Evolutionary conservation across 2,329 filamentous ascomycete species (phyloP).

Genomic region (Fusarium humuli): DNA sequence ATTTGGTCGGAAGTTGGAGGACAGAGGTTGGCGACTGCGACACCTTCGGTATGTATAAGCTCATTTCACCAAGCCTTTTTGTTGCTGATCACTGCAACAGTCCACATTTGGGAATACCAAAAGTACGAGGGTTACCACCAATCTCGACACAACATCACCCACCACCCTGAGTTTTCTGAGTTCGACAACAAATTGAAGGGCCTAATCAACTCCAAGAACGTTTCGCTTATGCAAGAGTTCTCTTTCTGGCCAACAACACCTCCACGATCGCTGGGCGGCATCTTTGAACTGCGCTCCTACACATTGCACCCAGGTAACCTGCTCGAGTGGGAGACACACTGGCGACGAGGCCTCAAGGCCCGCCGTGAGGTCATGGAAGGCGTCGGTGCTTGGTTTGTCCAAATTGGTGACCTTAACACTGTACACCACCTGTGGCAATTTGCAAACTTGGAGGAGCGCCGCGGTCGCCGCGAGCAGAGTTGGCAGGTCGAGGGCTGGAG

Average conservation of each 20-base stretch:
- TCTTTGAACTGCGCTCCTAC: slow-evolving; percentile 97
- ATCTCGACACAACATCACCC: slow-evolving; percentile 85
- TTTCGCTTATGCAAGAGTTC: slow-evolving; percentile 98
- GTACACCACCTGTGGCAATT: slow-evolving; percentile 99
- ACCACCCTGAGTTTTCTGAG: slow-evolving; percentile 83
- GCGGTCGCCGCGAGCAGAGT: slow-evolving; percentile 89
- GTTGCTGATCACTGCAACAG: slow-evolving; percentile 60
- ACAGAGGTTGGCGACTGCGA: slow-evolving; percentile 98
- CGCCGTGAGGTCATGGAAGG: slow-evolving; percentile 98
- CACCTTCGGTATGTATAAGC: slow-evolving; percentile 79
- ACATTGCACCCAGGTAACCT: slow-evolving; percentile 95
- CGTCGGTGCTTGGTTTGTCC: slow-evolving; percentile 97
- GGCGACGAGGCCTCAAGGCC: slow-evolving; percentile 90
- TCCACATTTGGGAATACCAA: slow-evolving; percentile 99
- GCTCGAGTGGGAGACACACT: slow-evolving; percentile 98
- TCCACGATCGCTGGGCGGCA: slow-evolving; percentile 86
- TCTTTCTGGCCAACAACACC: slow-evolving; percentile 98
- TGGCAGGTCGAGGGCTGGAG: slow-evolving; percentile 97
- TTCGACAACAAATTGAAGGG: slow-evolving; percentile 88
- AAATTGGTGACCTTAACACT: slow-evolving; percentile 96
- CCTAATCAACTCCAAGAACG: slow-evolving; percentile 86
- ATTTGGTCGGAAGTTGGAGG: slow-evolving; percentile 97
- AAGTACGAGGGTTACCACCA: slow-evolving; percentile 95
- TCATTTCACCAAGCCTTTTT: not conserved
- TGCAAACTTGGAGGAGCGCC: slow-evolving; percentile 93